Conservation (phyloP, 2,329 filamentous ascomycete species). For the Fusarium sp. region DNA sequence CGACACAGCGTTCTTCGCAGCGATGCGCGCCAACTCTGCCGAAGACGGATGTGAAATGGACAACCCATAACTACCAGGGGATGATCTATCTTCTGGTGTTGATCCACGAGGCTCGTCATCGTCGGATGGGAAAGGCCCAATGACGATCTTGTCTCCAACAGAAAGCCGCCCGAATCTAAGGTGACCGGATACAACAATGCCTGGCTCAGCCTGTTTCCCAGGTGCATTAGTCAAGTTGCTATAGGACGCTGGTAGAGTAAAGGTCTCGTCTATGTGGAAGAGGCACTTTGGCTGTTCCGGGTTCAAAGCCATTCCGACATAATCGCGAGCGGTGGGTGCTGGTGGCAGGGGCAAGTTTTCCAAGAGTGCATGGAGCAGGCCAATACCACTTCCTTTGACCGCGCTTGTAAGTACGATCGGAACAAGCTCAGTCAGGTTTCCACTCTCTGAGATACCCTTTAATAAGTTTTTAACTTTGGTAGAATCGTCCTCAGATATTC, state of each 20-base stretch:
- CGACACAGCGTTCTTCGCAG: constrained; percentile 67
- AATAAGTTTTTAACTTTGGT: constrained; percentile 71
- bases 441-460: constrained; percentile 62
- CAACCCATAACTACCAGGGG: constrained; percentile 63
- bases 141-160: constrained; percentile 81
- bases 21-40: constrained; percentile 66
- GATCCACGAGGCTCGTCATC: constrained; percentile 61
- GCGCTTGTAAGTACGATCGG: constrained; percentile 92
- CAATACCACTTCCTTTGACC: constrained; percentile 86
- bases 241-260: constrained; percentile 78
- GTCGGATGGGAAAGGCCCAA: constrained; percentile 82
- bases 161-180: constrained; percentile 84
- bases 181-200: constrained; percentile 87
- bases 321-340: constrained; percentile 67
- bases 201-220: constrained; percentile 58
- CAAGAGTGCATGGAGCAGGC: constrained; percentile 85
- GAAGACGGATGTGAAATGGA: constrained; percentile 69
- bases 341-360: constrained; percentile 80
- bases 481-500: constrained; percentile 70
- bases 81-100: constrained; percentile 64
- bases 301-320: constrained; percentile 68
- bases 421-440: constrained; percentile 68
- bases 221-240: constrained; percentile 40
- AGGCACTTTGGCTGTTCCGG: constrained; percentile 74
- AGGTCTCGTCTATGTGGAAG: constrained; percentile 94